Conservation (phyloP, 192 early-diverging fungal species). For the Gamsiella multidivaricata region DNA sequence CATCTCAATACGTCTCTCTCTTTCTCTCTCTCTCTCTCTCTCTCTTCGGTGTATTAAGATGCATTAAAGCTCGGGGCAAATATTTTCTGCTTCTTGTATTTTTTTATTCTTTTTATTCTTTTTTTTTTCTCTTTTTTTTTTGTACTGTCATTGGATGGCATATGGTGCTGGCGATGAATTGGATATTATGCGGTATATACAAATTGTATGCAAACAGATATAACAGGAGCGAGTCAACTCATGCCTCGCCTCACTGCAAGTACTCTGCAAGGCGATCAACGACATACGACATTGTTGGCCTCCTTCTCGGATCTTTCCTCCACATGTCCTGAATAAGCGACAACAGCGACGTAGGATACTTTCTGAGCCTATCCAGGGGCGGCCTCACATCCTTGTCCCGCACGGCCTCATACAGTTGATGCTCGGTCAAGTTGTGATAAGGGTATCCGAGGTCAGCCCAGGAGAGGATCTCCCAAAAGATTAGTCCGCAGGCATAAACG, state of each 20-base stretch:
- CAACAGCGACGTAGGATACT: slow-evolving; percentile 69
- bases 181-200: too few relatives aligned
- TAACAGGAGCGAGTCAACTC: too few relatives aligned
- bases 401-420: slow-evolving; percentile 69
- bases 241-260: slow-evolving; percentile 54
- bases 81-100: too few relatives aligned
- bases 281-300: slow-evolving; percentile 78
- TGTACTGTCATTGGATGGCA: too few relatives aligned
- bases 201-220: too few relatives aligned
- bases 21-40: too few relatives aligned
- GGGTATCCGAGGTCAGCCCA: slow-evolving; percentile 79
- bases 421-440: slow-evolving; percentile 74
- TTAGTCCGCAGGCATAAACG: slow-evolving; percentile 78
- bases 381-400: slow-evolving; percentile 71
- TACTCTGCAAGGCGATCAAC: slow-evolving; percentile 77
- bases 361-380: slow-evolving; percentile 62
- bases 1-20: too few relatives aligned
- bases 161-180: too few relatives aligned
- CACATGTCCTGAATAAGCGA: slow-evolving; percentile 79
- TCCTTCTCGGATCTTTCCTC: slow-evolving; percentile 65
- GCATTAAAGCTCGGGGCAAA: too few relatives aligned
- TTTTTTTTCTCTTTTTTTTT: too few relatives aligned
- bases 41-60: too few relatives aligned
- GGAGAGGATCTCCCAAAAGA: slow-evolving; percentile 84
- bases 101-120: too few relatives aligned